Base-by-base conservation (phyloP, 1,284 basidiomycete genomes). In the Trichosporon sp. region DNA sequence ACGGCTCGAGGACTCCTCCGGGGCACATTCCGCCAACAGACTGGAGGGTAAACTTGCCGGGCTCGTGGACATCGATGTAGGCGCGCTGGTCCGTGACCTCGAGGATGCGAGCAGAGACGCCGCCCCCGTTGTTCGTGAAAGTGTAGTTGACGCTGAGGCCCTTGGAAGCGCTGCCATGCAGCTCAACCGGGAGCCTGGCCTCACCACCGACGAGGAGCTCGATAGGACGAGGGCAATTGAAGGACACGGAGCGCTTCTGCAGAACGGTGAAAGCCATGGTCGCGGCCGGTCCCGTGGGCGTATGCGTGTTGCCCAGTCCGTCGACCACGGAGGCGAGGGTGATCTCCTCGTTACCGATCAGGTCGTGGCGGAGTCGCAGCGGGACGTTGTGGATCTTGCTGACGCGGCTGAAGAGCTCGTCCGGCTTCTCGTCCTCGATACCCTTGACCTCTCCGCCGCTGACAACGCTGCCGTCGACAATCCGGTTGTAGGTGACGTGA, bases 21-120 rank as follows among this genome's bases (percentile, higher is more conserved):
- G 87, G 84, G 91, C 86, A 91, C 86, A 86, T 89, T 32, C 95
- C 94, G 70, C 86, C 86, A 15, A 96, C 87, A 15, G 87, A 86
- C 0, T 88, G 77, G 32, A 99, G 88, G 3, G 87, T 88, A 80
- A 96, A 99, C 51, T 89, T 88, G n/a, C 96, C 96, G 1, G 93
- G 90, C 42, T 87, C 88, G 23, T 81, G 83, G 13, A 92, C 79
- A 12, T 82, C 83, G 8, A 92, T 72, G 47, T 91, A 73, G 1
- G 87, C 84, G 70, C 88, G 88, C 47, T 80, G 73, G 73, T 53
- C 63, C 15, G 62, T 21, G 1, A 88, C 86, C 65, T 86, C 86
- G 44, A 91, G 73, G 18, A 27, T 31, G 51, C 63, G 64, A 4
- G 31, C 35, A 18, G 31, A 29, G 13, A 60, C 51, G 42, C 51